Percentiles rank a stretch among this genome's conserved stretches.
Conservation (phyloP, 768 basidiomycete genomes). For the Tulasnella sp. region DNA sequence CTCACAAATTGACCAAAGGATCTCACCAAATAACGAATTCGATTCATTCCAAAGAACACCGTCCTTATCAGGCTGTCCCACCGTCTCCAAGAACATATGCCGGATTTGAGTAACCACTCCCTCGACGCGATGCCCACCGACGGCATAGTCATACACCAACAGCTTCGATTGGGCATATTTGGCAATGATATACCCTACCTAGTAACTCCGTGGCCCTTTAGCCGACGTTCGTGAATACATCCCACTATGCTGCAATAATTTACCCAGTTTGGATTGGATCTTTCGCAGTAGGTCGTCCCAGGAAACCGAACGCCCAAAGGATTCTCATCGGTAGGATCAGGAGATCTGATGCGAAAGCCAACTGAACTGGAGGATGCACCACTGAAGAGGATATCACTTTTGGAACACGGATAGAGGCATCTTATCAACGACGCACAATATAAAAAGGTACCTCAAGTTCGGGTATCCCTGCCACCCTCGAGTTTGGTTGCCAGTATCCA, state of each 20-base stretch:
- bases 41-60: conserved; percentile 35
- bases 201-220: conserved; percentile 16
- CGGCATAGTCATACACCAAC: conserved; percentile 47
- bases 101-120: conserved; percentile 34
- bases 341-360: conserved; percentile 20
- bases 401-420: background rate
- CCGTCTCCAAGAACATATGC: conserved; percentile 28
- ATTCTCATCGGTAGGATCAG: conserved; percentile 28
- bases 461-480: conserved; percentile 35
- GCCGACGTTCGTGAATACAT: background rate
- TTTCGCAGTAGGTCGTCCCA: conserved; percentile 39
- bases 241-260: background rate
- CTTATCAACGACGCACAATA: conserved; percentile 37
- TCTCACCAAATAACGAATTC: conserved; percentile 35
- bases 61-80: conserved; percentile 26
- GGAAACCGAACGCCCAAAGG: conserved; percentile 42
- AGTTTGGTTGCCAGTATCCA: background rate
- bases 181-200: conserved; percentile 24
- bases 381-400: background rate
- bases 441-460: conserved; percentile 33
- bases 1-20: background rate
- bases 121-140: conserved; percentile 37
- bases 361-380: conserved; percentile 53
- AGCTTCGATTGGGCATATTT: conserved; percentile 28
- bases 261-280: conserved; percentile 46